Conservation (phyloP, 2,329 filamentous ascomycete genomes). For the Diaporthe eres region DNA sequence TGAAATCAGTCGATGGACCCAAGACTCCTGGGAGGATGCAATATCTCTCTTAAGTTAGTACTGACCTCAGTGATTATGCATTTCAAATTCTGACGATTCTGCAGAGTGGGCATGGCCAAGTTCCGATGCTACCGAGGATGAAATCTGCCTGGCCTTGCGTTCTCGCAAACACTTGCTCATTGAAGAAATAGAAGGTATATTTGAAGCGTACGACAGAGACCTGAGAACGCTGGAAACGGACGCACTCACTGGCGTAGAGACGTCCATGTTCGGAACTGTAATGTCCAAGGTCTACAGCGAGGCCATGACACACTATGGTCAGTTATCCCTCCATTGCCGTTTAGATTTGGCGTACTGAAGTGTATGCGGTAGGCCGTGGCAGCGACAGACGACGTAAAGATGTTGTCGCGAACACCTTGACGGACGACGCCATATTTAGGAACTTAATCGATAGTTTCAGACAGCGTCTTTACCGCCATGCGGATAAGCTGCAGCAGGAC, state of each 20-base stretch:
- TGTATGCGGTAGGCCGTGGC: background rate
- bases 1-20: accelerated
- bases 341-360: background rate
- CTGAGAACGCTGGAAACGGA: background rate
- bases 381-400: background rate
- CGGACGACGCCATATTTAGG: background rate
- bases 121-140: background rate
- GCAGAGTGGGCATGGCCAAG: background rate
- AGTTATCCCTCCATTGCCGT: background rate
- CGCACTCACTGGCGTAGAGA: background rate
- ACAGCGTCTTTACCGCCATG: background rate
- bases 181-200: background rate
- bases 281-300: background rate
- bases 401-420: background rate
- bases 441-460: background rate
- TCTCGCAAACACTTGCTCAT: background rate
- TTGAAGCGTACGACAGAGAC: accelerated
- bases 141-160: background rate
- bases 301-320: background rate
- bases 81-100: background rate
- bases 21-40: background rate
- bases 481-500: background rate
- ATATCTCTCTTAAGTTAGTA: background rate
- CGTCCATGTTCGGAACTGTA: background rate
- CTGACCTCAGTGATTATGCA: no score